A percentile compares a stretch with the other conserved stretches of the same genome.
Conservation (phyloP, 176 grass and related monocot species). For the Aegilops sharonensis region DNA sequence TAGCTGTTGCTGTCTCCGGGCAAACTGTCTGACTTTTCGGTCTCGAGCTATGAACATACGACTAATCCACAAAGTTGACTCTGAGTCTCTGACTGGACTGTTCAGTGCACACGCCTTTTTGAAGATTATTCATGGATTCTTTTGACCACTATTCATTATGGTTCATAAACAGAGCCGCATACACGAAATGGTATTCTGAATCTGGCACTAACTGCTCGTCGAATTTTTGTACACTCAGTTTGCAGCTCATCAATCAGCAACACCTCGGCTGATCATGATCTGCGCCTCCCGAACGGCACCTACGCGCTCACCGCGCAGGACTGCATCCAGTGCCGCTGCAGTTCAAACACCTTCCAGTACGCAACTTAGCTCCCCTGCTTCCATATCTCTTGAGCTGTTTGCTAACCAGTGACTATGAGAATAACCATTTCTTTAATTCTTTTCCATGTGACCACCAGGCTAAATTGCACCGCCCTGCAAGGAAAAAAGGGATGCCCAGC, state of each 20-base stretch:
- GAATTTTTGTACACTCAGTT: constrained; percentile 30
- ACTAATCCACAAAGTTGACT: constrained; percentile 2
- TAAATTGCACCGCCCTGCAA: constrained; percentile 37
- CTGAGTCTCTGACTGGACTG: neutral
- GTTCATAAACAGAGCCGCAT: neutral
- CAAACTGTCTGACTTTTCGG: constrained; percentile 11
- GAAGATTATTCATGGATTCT: neutral
- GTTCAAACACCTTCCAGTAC: constrained; percentile 45
- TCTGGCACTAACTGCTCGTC: neutral
- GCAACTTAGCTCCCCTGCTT: constrained; percentile 22
- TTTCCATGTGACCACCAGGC: constrained; percentile 24
- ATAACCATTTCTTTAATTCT: neutral
- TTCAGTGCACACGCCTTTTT: neutral
- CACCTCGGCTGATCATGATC: constrained; percentile 39
- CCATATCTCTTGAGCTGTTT: neutral
- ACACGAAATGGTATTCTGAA: neutral
- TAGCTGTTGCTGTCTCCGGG: constrained; percentile 23
- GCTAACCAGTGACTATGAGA: neutral
- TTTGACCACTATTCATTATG: neutral
- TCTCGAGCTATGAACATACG: constrained; percentile 8
- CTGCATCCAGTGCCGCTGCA: constrained; percentile 76
- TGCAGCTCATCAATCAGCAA: constrained; percentile 60
- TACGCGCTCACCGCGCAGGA: constrained; percentile 43
- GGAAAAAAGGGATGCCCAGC: neutral
- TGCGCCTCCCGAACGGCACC: constrained; percentile 42